Conservation (phyloP, 2,329 filamentous ascomycete species). For the Ceratocystis huliohia region DNA sequence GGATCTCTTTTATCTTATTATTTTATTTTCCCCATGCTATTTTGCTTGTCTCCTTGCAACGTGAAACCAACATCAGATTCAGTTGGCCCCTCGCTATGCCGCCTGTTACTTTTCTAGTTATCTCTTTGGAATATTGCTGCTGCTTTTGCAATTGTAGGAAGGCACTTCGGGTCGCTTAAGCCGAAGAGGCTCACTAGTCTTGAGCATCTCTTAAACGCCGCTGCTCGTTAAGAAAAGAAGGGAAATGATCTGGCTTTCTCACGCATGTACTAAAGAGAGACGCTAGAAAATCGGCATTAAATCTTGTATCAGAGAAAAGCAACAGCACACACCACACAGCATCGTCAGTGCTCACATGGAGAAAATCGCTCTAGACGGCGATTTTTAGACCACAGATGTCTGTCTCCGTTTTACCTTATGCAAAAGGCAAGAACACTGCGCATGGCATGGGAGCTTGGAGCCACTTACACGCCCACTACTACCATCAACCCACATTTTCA, state of each 20-base stretch:
- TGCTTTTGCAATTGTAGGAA: background rate
- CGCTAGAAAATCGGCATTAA: constrained; percentile 10
- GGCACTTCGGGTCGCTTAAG: background rate
- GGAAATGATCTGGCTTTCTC: background rate
- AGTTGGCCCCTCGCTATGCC: background rate
- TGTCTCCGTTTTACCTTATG: background rate
- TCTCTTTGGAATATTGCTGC: background rate
- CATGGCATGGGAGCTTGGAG: background rate
- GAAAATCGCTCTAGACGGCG: background rate
- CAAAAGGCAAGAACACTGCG: background rate
- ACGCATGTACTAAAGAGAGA: background rate
- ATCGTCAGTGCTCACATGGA: background rate
- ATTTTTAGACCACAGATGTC: background rate
- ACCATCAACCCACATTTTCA: background rate
- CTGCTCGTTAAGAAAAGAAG: constrained; percentile 2
- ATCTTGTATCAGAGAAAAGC: background rate
- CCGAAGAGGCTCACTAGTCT: background rate
- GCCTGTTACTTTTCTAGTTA: background rate
- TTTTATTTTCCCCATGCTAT: no score
- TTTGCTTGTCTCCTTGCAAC: background rate
- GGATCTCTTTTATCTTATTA: no score
- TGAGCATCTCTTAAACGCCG: background rate
- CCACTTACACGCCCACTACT: background rate
- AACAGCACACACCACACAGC: background rate
- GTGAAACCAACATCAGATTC: constrained; percentile 4